Percentiles rank a stretch among this genome's conserved stretches.
Evolutionary conservation across 306 rosid genomes (phyloP).

Genomic region (barrel medic (Medicago truncatula)): DNA sequence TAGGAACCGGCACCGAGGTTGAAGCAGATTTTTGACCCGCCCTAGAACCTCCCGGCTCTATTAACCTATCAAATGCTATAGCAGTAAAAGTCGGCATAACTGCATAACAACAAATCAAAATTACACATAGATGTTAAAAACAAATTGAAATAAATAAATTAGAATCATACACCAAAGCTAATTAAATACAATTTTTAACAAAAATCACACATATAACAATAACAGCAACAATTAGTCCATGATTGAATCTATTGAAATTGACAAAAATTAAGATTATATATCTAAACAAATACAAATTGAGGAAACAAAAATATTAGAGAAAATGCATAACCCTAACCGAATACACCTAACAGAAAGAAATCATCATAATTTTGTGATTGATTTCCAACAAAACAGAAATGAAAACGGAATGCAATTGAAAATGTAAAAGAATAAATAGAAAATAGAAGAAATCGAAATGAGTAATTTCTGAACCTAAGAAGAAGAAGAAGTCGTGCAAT

Average conservation of each 20-base stretch:
- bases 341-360: slow-evolving; percentile 17
- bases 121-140: slow-evolving; percentile 23
- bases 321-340: slow-evolving; percentile 26
- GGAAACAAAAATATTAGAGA: background rate
- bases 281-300: slow-evolving; percentile 15
- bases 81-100: slow-evolving; percentile 88
- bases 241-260: slow-evolving; percentile 15
- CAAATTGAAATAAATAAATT: background rate
- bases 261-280: background rate
- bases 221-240: background rate
- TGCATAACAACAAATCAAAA: slow-evolving; percentile 54
- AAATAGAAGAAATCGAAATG: background rate
- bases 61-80: slow-evolving; percentile 84
- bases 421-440: background rate
- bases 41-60: slow-evolving; percentile 80
- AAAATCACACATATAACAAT: slow-evolving; percentile 12
- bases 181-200: background rate
- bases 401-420: background rate
- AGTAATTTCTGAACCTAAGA: background rate
- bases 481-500: background rate
- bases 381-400: background rate
- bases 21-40: slow-evolving; percentile 65
- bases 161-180: background rate
- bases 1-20: slow-evolving; percentile 57
- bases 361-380: slow-evolving; percentile 7